Evolutionary conservation across 257 asterid species (phyloP).

Genomic region (Solanum neorickii): DNA sequence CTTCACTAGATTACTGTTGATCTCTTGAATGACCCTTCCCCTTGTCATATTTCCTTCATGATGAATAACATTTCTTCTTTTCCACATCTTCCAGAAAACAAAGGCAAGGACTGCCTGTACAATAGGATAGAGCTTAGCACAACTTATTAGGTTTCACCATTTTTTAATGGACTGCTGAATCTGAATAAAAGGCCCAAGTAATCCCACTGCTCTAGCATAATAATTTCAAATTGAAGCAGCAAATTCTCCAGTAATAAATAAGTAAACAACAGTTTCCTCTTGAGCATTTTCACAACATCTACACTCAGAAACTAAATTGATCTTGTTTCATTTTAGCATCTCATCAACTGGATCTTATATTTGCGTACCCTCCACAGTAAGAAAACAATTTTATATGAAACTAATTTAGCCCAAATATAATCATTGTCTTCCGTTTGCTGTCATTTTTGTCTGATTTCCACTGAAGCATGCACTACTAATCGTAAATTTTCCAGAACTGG

Average conservation of each 20-base stretch:
- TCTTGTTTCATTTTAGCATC: too few species aligned
- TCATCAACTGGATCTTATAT: neutral
- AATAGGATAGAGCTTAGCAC: too few species aligned
- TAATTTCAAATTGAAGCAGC: neutral
- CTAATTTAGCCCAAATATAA: neutral
- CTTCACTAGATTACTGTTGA: neutral
- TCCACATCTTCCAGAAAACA: neutral
- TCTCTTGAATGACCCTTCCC: too few species aligned
- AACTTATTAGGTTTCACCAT: neutral
- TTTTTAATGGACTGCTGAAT: too few species aligned
- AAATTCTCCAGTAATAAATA: too few species aligned
- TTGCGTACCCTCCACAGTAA: too few species aligned
- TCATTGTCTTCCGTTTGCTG: neutral
- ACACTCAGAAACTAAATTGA: neutral
- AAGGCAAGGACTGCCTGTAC: neutral
- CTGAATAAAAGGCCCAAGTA: neutral
- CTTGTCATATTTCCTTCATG: neutral
- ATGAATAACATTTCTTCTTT: neutral
- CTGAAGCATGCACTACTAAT: neutral
- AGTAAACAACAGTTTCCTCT: neutral
- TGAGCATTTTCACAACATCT: neutral
- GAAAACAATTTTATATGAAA: too few species aligned
- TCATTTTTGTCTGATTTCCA: neutral
- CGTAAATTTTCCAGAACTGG: too few species aligned
- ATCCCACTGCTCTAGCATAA: neutral